These are phyloP conservation scores for Trypanosoma scelopori DNA, from an alignment of 208 protist species.

Conservation along the genomic window DNA sequence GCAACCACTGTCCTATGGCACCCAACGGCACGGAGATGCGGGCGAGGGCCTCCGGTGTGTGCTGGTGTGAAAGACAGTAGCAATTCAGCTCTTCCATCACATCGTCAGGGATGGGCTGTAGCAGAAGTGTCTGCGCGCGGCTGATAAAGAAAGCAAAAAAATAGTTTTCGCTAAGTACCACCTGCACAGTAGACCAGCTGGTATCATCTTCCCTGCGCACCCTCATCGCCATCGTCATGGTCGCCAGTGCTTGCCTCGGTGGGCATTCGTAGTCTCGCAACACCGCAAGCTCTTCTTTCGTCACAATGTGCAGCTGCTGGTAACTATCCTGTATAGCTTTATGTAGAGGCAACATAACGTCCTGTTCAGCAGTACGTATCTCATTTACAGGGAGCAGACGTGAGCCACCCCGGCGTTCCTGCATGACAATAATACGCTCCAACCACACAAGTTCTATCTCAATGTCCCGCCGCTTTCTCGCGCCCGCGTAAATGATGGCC, in stretches of 20 bases:
- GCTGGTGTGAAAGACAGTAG: conserved; percentile 51
- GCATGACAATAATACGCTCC: conserved; percentile 58
- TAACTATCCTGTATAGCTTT: conserved; percentile 51
- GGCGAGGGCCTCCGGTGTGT: conserved; percentile 45
- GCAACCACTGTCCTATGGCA: conserved; percentile 63
- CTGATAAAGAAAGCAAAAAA: conserved; percentile 72
- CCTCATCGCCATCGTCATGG: conserved; percentile 62
- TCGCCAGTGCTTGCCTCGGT: conserved; percentile 56
- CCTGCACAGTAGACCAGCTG: conserved; percentile 51
- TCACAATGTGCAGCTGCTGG: conserved; percentile 45
- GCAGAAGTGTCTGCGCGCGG: conserved; percentile 55
- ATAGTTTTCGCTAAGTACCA: conserved; percentile 74
- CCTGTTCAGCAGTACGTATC: conserved; percentile 42
- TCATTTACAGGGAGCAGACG: conserved; percentile 36
- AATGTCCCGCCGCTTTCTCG: conserved; percentile 37
- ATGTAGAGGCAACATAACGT: conserved; percentile 34
- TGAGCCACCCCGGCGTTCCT: conserved; percentile 43
- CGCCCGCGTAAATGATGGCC: conserved; percentile 40
- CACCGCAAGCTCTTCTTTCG: conserved; percentile 42
- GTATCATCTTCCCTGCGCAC: conserved; percentile 54
- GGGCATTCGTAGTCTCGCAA: conserved; percentile 66
- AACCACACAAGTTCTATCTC: conserved; percentile 57
- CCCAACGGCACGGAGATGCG: conserved; percentile 52
- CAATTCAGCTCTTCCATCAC: conserved; percentile 51
- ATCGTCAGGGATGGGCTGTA: conserved; percentile 34